Evolutionary conservation across 192 early-diverging fungal species (phyloP).

Genomic region (Entomortierella parvispora): DNA sequence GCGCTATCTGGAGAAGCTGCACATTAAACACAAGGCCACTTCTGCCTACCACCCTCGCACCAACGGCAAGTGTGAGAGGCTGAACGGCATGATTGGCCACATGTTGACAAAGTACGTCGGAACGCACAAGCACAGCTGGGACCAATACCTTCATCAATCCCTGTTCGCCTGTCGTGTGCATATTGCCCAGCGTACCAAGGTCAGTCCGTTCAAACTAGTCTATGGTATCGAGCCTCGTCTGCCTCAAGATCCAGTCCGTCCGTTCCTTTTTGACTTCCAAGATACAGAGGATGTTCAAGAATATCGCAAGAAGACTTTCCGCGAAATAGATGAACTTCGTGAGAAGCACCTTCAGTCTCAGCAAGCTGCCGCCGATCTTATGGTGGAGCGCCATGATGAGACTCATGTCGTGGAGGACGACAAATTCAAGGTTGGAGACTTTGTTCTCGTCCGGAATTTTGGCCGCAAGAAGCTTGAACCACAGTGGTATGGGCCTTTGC

Average conservation of each 20-base stretch:
- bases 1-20: slow-evolving; percentile 2
- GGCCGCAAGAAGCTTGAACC: neutral
- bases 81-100: slow-evolving; percentile 15
- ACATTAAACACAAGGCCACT: slow-evolving; percentile 14
- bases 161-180: slow-evolving; percentile 13
- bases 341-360: neutral
- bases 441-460: slow-evolving; percentile 1
- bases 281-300: neutral
- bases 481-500: neutral
- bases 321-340: neutral
- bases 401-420: neutral
- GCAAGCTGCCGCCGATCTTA: neutral
- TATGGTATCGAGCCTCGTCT: slow-evolving; percentile 27
- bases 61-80: slow-evolving; percentile 15
- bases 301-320: no score
- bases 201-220: slow-evolving; percentile 21
- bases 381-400: neutral
- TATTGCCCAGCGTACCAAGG: neutral
- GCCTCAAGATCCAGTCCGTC: slow-evolving; percentile 12
- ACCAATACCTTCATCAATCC: slow-evolving; percentile 17
- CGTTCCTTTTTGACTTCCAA: slow-evolving; percentile 16
- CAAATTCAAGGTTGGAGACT: neutral
- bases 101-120: slow-evolving; percentile 8
- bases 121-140: slow-evolving; percentile 13
- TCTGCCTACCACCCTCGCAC: slow-evolving; percentile 20